Evolutionary conservation across 2,329 filamentous ascomycete genomes (phyloP).

Genomic region (Penicillium expansum): DNA sequence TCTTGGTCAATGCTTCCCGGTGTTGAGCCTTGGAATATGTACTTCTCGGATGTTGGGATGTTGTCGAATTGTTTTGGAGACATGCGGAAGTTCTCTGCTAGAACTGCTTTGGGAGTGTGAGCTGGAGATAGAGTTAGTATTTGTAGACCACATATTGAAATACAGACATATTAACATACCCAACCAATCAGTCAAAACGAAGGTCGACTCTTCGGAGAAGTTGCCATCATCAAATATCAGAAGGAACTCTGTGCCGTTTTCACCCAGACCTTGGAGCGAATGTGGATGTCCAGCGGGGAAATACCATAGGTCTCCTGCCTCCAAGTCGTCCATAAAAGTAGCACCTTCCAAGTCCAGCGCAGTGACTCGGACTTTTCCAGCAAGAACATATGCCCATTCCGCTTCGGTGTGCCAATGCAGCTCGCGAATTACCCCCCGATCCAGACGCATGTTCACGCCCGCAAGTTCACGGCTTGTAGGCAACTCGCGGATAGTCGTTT

Average conservation of each 20-base stretch:
- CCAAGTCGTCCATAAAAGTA: slow-evolving; percentile 71
- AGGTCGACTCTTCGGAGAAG: slow-evolving; percentile 65
- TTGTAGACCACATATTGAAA: no score
- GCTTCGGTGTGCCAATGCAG: slow-evolving; percentile 80
- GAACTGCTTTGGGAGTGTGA: slow-evolving; percentile 68
- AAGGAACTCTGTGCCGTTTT: slow-evolving; percentile 63
- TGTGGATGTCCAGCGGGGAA: slow-evolving; percentile 74
- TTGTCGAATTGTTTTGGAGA: slow-evolving; percentile 65
- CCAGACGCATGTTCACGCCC: slow-evolving; percentile 75
- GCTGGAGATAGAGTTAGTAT: slow-evolving; percentile 39
- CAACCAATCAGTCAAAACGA: slow-evolving; percentile 71
- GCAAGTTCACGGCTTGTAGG: slow-evolving; percentile 61
- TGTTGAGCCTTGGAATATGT: slow-evolving; percentile 68
- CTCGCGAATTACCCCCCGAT: slow-evolving; percentile 69
- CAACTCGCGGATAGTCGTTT: slow-evolving; percentile 52
- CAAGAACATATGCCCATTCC: slow-evolving; percentile 73
- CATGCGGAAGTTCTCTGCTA: slow-evolving; percentile 71
- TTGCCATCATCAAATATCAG: slow-evolving; percentile 59
- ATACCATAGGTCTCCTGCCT: slow-evolving; percentile 74
- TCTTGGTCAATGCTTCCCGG: slow-evolving; percentile 65
- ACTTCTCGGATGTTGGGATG: slow-evolving; percentile 64
- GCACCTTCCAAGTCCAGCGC: slow-evolving; percentile 72
- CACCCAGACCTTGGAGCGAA: slow-evolving; percentile 66
- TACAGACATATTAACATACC: slow-evolving; percentile 39
- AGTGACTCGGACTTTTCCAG: slow-evolving; percentile 68